Percentiles rank a stretch among this genome's conserved stretches.
These are phyloP conservation scores for Amanita muscaria DNA, from an alignment of 768 basidiomycete genomes.

Conservation along the genomic window DNA sequence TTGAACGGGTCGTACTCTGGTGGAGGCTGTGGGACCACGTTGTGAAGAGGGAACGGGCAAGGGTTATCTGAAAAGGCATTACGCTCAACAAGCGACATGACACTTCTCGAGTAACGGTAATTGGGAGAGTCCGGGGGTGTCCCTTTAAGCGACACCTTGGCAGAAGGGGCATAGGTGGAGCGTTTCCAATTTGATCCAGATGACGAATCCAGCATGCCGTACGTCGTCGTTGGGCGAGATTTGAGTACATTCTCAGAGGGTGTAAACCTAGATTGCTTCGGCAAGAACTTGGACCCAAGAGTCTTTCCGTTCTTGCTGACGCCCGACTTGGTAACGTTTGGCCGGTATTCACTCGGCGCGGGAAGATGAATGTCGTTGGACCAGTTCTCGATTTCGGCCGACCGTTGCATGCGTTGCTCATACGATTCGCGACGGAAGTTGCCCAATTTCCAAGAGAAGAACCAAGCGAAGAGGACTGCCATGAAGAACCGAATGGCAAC, in stretches of 20 bases:
- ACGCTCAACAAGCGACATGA: conserved; percentile 61
- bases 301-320: conserved; percentile 36
- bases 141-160: conserved; percentile 37
- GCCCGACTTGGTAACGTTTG: conserved; percentile 77
- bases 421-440: conserved; percentile 91
- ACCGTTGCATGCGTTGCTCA: conserved; percentile 83
- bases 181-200: conserved; percentile 48
- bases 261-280: conserved; percentile 68
- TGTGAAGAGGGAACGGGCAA: conserved; percentile 88
- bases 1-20: conserved; percentile 91
- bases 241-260: conserved; percentile 55
- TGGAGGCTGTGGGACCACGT: conserved; percentile 90
- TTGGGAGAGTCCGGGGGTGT: conserved; percentile 69
- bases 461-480: conserved; percentile 98
- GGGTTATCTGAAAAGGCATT: conserved; percentile 52
- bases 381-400: conserved; percentile 93
- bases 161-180: conserved; percentile 37
- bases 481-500: conserved; percentile 91
- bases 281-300: conserved; percentile 53
- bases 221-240: conserved; percentile 52
- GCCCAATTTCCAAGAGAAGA: conserved; percentile 92
- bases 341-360: conserved; percentile 84
- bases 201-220: conserved; percentile 55
- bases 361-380: conserved; percentile 91
- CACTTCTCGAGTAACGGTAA: conserved; percentile 71